Evolutionary conservation across 164 flowering plant species (phyloP).

Genomic region (Magnolia sinica): DNA sequence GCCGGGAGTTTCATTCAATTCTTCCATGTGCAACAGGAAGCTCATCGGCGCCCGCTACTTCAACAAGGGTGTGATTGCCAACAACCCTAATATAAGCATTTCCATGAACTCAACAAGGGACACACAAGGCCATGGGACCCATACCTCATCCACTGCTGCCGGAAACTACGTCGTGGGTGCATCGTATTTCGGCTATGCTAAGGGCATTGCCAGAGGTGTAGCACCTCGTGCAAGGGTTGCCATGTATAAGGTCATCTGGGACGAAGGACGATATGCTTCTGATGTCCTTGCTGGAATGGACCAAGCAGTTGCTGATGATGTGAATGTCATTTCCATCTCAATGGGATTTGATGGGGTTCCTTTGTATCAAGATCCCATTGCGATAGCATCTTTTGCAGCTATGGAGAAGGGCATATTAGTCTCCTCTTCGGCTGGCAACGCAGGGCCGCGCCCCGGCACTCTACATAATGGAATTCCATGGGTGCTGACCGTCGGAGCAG

Average conservation of each 20-base stretch:
- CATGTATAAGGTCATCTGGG: slow-evolving; percentile 47
- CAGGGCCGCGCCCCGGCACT: slow-evolving; percentile 14
- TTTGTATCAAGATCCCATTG: slow-evolving; percentile 38
- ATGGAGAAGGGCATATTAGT: slow-evolving; percentile 45
- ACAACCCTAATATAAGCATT: neutral
- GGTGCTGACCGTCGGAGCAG: slow-evolving; percentile 41
- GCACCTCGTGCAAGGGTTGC: slow-evolving; percentile 57
- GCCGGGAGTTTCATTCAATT: slow-evolving; percentile 37
- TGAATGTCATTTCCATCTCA: slow-evolving; percentile 59
- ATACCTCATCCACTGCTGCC: slow-evolving; percentile 54
- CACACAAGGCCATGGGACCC: slow-evolving; percentile 53
- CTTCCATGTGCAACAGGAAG: slow-evolving; percentile 52
- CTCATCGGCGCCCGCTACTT: slow-evolving; percentile 60
- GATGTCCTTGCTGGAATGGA: slow-evolving; percentile 61
- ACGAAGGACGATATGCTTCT: slow-evolving; percentile 23
- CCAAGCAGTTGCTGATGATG: slow-evolving; percentile 58
- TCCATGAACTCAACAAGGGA: neutral
- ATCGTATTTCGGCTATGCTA: slow-evolving; percentile 46
- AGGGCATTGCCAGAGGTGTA: slow-evolving; percentile 53
- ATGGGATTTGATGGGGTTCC: slow-evolving; percentile 30
- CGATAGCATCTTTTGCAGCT: slow-evolving; percentile 48
- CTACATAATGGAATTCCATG: slow-evolving; percentile 42
- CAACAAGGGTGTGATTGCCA: slow-evolving; percentile 18
- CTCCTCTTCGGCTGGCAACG: slow-evolving; percentile 45
- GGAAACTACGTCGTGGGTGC: slow-evolving; percentile 44